phyloP scores from a whole-genome alignment of 768 basidiomycete species.

The Lactarius sp. region DNA sequence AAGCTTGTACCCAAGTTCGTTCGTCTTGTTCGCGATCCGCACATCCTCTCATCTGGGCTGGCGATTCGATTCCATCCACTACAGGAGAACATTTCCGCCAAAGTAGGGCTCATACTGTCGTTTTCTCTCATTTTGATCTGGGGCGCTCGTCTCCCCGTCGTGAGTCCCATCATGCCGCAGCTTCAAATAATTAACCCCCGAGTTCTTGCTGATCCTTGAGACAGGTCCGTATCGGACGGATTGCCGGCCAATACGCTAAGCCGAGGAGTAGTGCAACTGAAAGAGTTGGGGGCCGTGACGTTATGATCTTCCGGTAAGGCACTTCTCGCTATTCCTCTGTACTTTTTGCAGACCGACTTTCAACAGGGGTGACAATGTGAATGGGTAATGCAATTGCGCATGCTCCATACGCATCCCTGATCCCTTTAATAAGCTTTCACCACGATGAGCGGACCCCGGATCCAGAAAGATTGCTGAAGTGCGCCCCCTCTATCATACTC shows the following conservation, averaged over 20 bases:
- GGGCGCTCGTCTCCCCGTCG: constrained; percentile 91
- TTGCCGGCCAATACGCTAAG: constrained; percentile 96
- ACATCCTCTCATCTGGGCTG: neutral
- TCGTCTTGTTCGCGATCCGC: neutral
- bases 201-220: constrained; percentile 8
- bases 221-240: constrained; percentile 79
- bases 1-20: constrained; percentile 80
- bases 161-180: constrained; percentile 35
- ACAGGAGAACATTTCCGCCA: constrained; percentile 81
- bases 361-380: constrained; percentile 92
- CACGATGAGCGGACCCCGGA: constrained; percentile 81
- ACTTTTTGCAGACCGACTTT: neutral
- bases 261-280: constrained; percentile 85
- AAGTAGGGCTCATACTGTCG: constrained; percentile 87
- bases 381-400: constrained; percentile 51
- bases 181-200: neutral
- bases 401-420: neutral
- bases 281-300: constrained; percentile 65
- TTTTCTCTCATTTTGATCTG: constrained; percentile 94
- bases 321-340: neutral
- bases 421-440: constrained; percentile 47
- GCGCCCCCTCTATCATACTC: neutral
- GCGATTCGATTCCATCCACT: neutral
- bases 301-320: constrained; percentile 78
- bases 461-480: constrained; percentile 85